A percentile compares a stretch with the other conserved stretches of the same genome.
phyloP scores from a whole-genome alignment of 1,284 basidiomycete genomes.

The Leccinum cinnamomeum region DNA sequence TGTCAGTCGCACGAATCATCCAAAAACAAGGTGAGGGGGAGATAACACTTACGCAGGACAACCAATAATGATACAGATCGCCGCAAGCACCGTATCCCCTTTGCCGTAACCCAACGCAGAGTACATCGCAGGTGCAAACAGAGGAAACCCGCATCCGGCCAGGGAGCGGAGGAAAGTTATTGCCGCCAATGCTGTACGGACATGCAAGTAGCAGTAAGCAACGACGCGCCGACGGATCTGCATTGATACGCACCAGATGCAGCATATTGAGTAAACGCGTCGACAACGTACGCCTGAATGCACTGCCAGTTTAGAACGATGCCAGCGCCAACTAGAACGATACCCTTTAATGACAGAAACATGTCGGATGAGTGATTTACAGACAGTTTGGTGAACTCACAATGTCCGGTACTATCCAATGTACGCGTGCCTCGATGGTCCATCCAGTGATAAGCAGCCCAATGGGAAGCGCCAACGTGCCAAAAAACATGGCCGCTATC shows the following conservation, averaged over 20 bases:
- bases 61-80: conserved; percentile 53
- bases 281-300: conserved; percentile 55
- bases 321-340: conserved; percentile 46
- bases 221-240: conserved; percentile 1
- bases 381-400: conserved; percentile 36
- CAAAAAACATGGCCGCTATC: conserved; percentile 60
- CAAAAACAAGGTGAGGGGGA: background rate
- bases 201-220: conserved; percentile 7
- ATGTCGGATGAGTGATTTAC: background rate
- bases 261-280: conserved; percentile 54
- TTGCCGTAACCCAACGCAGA: conserved; percentile 61
- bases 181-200: conserved; percentile 52
- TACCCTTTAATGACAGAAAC: conserved; percentile 40
- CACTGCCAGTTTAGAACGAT: conserved; percentile 46
- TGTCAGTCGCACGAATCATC: no score
- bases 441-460: conserved; percentile 69
- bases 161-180: conserved; percentile 57
- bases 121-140: conserved; percentile 71
- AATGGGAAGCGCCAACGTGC: conserved; percentile 51
- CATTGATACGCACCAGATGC: conserved; percentile 43
- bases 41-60: conserved; percentile 56
- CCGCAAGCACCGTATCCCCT: conserved; percentile 61
- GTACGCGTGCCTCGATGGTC: conserved; percentile 49
- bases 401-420: conserved; percentile 70
- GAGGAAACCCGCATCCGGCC: conserved; percentile 67